A percentile compares a stretch with the other conserved stretches of the same genome.
These are phyloP conservation scores for Dictyostelium discoideum DNA, from an alignment of 78 protist genomes.

Conservation along the genomic window DNA sequence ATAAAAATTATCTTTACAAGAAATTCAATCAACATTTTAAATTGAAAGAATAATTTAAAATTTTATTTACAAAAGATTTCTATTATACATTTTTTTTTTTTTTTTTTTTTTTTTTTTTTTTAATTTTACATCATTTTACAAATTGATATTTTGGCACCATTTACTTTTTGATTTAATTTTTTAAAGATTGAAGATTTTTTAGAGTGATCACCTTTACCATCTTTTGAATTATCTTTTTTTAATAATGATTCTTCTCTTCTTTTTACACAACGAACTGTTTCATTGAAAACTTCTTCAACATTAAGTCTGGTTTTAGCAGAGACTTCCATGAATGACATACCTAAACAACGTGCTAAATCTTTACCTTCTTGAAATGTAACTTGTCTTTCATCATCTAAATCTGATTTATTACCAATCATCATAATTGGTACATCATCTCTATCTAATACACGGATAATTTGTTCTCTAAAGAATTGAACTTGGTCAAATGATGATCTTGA, in stretches of 20 bases:
- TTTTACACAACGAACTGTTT: constrained; percentile 29
- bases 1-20: too few relatives aligned
- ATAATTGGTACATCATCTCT: constrained; percentile 93
- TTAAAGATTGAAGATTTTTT: neutral
- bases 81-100: too few relatives aligned
- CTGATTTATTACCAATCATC: constrained; percentile 99
- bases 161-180: neutral
- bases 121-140: neutral
- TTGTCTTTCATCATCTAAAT: constrained; percentile 82
- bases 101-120: too few relatives aligned
- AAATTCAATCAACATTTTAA: too few relatives aligned
- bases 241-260: constrained; percentile 6
- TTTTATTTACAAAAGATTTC: too few relatives aligned
- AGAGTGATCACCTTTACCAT: too few relatives aligned
- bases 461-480: constrained; percentile 87
- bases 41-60: too few relatives aligned
- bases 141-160: neutral
- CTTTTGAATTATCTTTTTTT: neutral
- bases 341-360: constrained; percentile 66
- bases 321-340: constrained; percentile 86
- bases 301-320: constrained; percentile 85
- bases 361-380: constrained; percentile 84
- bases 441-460: constrained; percentile 93
- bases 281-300: constrained; percentile 87
- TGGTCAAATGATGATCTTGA: constrained; percentile 95